Evolutionary conservation across 2,329 filamentous ascomycete genomes (phyloP), one percentile per base, ranked within the genome.

Genomic region (Alternaria ventricosa): DNA sequence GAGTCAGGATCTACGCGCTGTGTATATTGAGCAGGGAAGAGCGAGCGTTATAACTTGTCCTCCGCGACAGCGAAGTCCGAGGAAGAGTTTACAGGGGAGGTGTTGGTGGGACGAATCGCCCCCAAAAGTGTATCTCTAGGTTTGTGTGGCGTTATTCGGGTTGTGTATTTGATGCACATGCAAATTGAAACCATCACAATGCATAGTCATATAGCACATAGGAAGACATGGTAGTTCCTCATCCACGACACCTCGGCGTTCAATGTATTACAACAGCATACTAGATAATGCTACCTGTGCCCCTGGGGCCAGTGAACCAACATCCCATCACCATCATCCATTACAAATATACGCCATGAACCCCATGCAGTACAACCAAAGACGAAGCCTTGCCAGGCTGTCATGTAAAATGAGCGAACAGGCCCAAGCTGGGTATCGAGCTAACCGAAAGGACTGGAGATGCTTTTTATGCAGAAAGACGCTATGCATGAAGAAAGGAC

Each of bases 401-500:
- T 57, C 46, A 36, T 36, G 27, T 41, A 41, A 65, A 65, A 63
- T 57, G 63, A 65, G 63, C 63, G 63, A 59, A 61, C 57, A 46
- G 49, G 44, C 59, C 63, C 60, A 50, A 55, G 36, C 18, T 57
- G 63, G 63, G 60, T 63, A 65, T 63, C 59, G 43, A 61, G 41
- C 45, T 30, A 22, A 44, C 33, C 20, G 51, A 65, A 65, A 63
- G 56, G 60, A 63, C 44, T 60, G 60, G 49, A 46, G 53, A 41
- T 18, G 36, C 36, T 28, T 62, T 47, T 44, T 28, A 49, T 54
- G 45, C 55, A 43, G 44, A 15, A 43, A 18, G 44, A 61, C 65
- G 65, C 65, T 65, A 67, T 67, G 65, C 65, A 67, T 67, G 59
- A 15, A 62, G 57, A n/a, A 60, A 54, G 30, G 57, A 50, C 33